Evolutionary conservation across 164 flowering plant species (phyloP).

Genomic region (Vitis rotundifolia): DNA sequence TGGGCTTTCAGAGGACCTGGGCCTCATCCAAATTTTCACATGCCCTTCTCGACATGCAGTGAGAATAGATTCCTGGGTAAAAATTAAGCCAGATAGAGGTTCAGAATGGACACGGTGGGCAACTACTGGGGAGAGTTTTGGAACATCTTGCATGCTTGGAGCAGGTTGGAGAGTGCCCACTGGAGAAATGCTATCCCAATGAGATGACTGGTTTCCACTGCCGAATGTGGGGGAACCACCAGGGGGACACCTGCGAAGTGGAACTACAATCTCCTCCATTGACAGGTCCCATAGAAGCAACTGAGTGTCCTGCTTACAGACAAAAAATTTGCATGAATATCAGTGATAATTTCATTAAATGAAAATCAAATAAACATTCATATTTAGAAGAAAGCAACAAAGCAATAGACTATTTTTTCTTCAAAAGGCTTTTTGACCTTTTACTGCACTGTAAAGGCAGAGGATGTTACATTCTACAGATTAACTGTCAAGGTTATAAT

Average conservation of each 20-base stretch:
- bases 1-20: slow-evolving; percentile 59
- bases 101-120: slow-evolving; percentile 91
- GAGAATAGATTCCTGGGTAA: slow-evolving; percentile 81
- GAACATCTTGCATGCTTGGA: slow-evolving; percentile 93
- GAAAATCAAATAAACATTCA: no score
- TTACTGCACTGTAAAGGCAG: no score
- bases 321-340: neutral
- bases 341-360: neutral
- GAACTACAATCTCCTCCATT: slow-evolving; percentile 95
- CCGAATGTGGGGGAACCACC: slow-evolving; percentile 93
- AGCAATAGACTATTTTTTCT: no score
- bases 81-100: slow-evolving; percentile 86
- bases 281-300: slow-evolving; percentile 92
- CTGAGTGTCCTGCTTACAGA: slow-evolving; percentile 75
- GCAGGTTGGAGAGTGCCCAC: slow-evolving; percentile 89
- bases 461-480: no score
- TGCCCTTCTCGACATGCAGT: slow-evolving; percentile 93
- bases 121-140: slow-evolving; percentile 85
- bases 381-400: no score
- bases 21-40: slow-evolving; percentile 89
- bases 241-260: slow-evolving; percentile 66
- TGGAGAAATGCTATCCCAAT: slow-evolving; percentile 72
- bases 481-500: no score
- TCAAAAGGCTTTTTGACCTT: no score
- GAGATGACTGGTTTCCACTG: slow-evolving; percentile 83